These are phyloP conservation scores for Colletotrichum incanum DNA, from an alignment of 2,329 filamentous ascomycete genomes.

Conservation along the genomic window DNA sequence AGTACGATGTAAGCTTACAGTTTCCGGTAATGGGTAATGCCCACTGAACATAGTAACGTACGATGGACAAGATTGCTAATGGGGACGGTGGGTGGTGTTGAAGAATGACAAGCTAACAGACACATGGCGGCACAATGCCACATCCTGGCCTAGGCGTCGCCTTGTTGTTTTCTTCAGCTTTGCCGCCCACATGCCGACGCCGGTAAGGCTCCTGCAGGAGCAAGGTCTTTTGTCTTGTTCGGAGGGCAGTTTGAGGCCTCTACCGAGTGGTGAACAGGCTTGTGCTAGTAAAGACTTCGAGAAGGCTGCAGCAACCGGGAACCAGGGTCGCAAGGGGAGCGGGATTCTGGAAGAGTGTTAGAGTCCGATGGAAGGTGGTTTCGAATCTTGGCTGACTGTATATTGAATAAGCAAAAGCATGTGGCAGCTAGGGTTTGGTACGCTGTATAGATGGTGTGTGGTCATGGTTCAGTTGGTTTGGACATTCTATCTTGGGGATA, in stretches of 20 bases:
- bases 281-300: background rate
- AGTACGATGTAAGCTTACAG: constrained; percentile 1
- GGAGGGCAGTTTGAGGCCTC: background rate
- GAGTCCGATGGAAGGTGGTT: constrained; percentile 37
- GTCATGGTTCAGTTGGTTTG: constrained; percentile 15
- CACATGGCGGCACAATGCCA: constrained; percentile 8
- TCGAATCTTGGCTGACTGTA: constrained; percentile 40
- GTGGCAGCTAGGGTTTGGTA: constrained; percentile 34
- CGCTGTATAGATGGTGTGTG: background rate
- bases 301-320: background rate
- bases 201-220: too few species aligned
- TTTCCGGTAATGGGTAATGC: background rate
- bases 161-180: constrained; percentile 8
- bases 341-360: constrained; percentile 31
- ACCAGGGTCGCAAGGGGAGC: constrained; percentile 6
- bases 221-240: background rate
- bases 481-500: constrained; percentile 27
- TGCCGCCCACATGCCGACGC: background rate
- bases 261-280: background rate
- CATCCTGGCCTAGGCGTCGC: background rate
- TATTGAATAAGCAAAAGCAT: constrained; percentile 39
- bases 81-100: constrained; percentile 3
- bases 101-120: constrained; percentile 21
- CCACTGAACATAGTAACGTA: background rate
- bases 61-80: constrained; percentile 2